A percentile compares a stretch with the other conserved stretches of the same genome.
Evolutionary conservation across 2,329 filamentous ascomycete genomes (phyloP).

Genomic region (Aspergillus transmontanensis): DNA sequence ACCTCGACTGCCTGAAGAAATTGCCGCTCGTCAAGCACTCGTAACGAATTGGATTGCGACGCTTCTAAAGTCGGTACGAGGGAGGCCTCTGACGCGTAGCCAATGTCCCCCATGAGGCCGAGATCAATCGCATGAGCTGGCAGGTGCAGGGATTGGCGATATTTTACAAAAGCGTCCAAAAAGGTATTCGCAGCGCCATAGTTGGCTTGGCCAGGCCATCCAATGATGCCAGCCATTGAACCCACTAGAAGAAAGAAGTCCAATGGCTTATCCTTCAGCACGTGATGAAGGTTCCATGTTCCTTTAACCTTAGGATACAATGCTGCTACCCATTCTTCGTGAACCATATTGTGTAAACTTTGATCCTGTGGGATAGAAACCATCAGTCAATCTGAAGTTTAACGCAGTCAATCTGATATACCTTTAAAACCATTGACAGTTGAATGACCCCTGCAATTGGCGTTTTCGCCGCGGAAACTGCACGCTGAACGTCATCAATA

Average conservation of each 20-base stretch:
- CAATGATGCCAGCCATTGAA: conserved; percentile 32
- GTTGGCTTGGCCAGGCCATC: conserved; percentile 47
- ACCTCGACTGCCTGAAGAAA: conserved; percentile 9
- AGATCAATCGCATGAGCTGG: conserved; percentile 27
- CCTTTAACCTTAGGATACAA: conserved; percentile 39
- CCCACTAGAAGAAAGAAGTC: conserved; percentile 35
- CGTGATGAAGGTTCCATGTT: conserved; percentile 33
- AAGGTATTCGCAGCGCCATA: conserved; percentile 40
- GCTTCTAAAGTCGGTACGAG: conserved; percentile 17
- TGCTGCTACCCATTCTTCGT: conserved; percentile 33
- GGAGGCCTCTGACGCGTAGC: conserved; percentile 20
- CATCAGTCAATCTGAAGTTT: conserved; percentile 3
- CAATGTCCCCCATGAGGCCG: conserved; percentile 29
- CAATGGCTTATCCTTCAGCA: conserved; percentile 6
- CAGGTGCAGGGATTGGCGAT: conserved; percentile 26
- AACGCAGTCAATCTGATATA: neutral
- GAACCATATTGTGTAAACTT: conserved; percentile 36
- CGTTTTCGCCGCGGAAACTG: conserved; percentile 12
- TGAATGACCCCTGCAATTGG: conserved; percentile 28
- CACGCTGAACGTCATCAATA: conserved; percentile 20
- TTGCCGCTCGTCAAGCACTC: conserved; percentile 8
- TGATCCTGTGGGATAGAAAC: conserved; percentile 14
- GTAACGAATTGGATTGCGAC: conserved; percentile 16
- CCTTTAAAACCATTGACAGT: conserved; percentile 13
- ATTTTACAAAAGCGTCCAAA: conserved; percentile 31